These are phyloP conservation scores for Calycina marina DNA, from an alignment of 2,329 filamentous ascomycete species.

Conservation along the genomic window DNA sequence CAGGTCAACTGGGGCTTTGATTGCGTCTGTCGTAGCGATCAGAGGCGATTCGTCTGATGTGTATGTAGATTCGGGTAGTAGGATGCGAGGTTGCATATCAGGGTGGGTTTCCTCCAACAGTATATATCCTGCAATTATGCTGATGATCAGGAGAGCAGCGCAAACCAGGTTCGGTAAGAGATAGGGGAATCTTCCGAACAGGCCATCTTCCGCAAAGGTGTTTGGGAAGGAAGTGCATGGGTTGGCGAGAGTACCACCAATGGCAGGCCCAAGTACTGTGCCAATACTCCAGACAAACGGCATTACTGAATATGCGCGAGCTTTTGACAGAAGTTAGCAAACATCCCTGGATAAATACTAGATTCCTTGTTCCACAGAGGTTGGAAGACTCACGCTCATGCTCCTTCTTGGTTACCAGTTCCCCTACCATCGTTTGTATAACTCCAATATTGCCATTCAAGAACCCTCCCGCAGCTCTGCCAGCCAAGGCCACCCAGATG, in stretches of 20 bases:
- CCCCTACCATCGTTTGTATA: constrained; percentile 75
- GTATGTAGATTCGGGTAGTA: constrained; percentile 33
- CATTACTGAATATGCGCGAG: constrained; percentile 80
- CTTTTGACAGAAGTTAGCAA: constrained; percentile 3
- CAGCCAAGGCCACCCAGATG: constrained; percentile 69
- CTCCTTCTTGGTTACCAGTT: constrained; percentile 53
- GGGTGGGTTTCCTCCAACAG: constrained; percentile 83
- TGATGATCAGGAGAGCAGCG: constrained; percentile 56
- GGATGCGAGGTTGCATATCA: constrained; percentile 48
- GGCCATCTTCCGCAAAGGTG: constrained; percentile 47
- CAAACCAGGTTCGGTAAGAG: constrained; percentile 83
- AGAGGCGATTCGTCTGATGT: constrained; percentile 48
- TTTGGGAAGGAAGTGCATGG: constrained; percentile 61
- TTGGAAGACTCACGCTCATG: constrained; percentile 7
- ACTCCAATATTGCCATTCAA: constrained; percentile 88
- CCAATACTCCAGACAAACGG: constrained; percentile 89
- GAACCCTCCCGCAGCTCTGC: constrained; percentile 63
- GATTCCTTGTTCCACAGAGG: no score
- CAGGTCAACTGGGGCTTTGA: constrained; percentile 59
- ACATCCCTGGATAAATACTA: not conserved
- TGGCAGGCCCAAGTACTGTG: constrained; percentile 75
- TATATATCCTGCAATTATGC: constrained; percentile 67
- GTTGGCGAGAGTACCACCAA: constrained; percentile 75
- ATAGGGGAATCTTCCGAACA: constrained; percentile 74
- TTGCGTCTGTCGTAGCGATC: constrained; percentile 59